Base-by-base conservation (phyloP, 768 basidiomycete genomes). In the Collybiopsis luxurians region DNA sequence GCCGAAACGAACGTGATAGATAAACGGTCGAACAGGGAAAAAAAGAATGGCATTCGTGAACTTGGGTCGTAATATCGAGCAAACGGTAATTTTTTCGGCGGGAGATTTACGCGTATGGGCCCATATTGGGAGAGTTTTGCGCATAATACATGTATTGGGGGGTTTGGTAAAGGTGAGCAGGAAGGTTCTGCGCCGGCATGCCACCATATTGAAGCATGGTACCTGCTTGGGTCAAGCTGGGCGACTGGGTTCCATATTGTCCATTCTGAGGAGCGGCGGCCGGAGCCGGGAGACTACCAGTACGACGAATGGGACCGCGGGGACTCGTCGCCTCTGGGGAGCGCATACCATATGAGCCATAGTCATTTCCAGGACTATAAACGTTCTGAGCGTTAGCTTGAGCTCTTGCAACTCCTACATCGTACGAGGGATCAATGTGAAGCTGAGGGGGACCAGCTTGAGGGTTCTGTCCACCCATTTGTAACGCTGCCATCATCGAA, bases 401-500 rank as follows among this genome's bases (percentile, higher is more conserved):
- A 54, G 75, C 73, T 56, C 79, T 72, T 13, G 64, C 60, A 55
- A 69, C 73, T 34, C 63, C 71, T 52, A 72, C 75, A 24, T 77
- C 79, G 65, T 84, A 92, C 0, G 68, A 66, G 4, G 88, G 82
- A 59, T 92, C 89, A 54, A 86, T 82, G 51, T 89, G 85, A 28
- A 90, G 74, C 64, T 86, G 86, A 50, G 86, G 80, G 27, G 86
- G 90, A 11, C 84, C 89, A 31, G 89, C 85, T 66, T 92, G 89
- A 17, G 89, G 85, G 60, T 90, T 92, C 69, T 91, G 89, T 21
- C 89, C 90, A 60, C 89, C 91, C 90, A 92, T 91, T 71, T 92
- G 92, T 61, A 93, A 73, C 17, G 92, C 88, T 30, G 91, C 92
- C 90, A 94, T 93, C 90, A 94, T 93, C 12, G 90, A 92, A 48